Evolutionary conservation across 2,329 filamentous ascomycete genomes (phyloP).

Genomic region (Incumbomyces lentus): DNA sequence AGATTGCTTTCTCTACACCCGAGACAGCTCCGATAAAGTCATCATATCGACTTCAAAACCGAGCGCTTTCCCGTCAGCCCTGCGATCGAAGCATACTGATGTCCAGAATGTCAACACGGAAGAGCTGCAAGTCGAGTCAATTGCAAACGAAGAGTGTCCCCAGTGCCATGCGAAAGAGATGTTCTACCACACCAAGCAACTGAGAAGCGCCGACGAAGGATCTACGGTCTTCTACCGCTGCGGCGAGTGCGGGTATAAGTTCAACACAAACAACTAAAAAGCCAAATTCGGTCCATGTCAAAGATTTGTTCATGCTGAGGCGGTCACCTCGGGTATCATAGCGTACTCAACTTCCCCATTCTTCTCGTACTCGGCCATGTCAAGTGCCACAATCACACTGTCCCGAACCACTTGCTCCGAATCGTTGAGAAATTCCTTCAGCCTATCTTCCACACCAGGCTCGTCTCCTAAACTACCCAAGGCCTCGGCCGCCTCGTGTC

Average conservation of each 20-base stretch:
- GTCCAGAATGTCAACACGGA: constrained; percentile 71
- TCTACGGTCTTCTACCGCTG: constrained; percentile 85
- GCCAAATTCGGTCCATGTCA: neutral
- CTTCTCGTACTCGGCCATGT: constrained; percentile 97
- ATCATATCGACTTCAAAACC: constrained; percentile 78
- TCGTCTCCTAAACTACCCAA: constrained; percentile 89
- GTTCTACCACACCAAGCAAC: constrained; percentile 72
- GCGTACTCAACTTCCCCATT: constrained; percentile 84
- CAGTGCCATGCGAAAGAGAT: constrained; percentile 76
- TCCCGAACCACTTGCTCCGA: constrained; percentile 88
- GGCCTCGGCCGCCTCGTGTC: constrained; percentile 93
- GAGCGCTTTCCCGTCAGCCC: constrained; percentile 78
- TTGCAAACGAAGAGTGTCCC: constrained; percentile 59
- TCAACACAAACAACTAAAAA: constrained; percentile 28
- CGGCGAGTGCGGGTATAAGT: constrained; percentile 65
- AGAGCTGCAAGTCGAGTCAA: constrained; percentile 64
- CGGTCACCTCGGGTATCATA: constrained; percentile 51
- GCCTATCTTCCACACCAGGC: constrained; percentile 76
- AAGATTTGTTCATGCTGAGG: constrained; percentile 6
- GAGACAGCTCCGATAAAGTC: constrained; percentile 65
- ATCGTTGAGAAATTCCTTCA: constrained; percentile 78
- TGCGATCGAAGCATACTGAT: constrained; percentile 76
- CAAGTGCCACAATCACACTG: constrained; percentile 86
- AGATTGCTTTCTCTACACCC: constrained; percentile 74
- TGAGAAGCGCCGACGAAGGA: constrained; percentile 89